These are phyloP conservation scores for Candida tropicalis DNA, from an alignment of 1,139 yeast genomes.

Conservation along the genomic window DNA sequence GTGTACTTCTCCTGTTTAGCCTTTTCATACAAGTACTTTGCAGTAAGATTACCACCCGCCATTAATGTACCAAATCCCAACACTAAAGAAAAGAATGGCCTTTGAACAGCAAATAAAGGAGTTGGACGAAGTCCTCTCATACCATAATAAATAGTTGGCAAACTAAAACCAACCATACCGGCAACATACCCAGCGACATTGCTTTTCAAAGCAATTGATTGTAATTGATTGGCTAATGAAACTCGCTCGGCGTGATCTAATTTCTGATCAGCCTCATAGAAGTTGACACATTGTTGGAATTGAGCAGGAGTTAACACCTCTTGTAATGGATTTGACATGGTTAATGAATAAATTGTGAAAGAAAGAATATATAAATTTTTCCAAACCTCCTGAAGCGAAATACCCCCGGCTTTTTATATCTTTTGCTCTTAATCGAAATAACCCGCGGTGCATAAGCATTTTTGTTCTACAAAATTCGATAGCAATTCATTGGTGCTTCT, in stretches of 20 bases:
- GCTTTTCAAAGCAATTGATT: slow-evolving; percentile 27
- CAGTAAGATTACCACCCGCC: slow-evolving; percentile 27
- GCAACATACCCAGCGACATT: slow-evolving; percentile 29
- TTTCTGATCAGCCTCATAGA: slow-evolving; percentile 46
- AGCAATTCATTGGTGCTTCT: no score
- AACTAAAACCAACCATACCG: slow-evolving; percentile 27
- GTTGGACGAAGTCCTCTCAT: slow-evolving; percentile 10
- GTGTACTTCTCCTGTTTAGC: slow-evolving; percentile 7
- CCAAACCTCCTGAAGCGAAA: no score
- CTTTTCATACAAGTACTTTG: slow-evolving; percentile 28
- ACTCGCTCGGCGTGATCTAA: slow-evolving; percentile 34
- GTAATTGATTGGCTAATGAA: slow-evolving; percentile 34
- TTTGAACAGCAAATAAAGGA: slow-evolving; percentile 22
- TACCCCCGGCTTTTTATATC: no score
- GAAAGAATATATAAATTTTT: no score
- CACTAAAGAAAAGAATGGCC: slow-evolving; percentile 38
- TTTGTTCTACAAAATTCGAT: no score
- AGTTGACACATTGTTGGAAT: slow-evolving; percentile 35
- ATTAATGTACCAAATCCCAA: slow-evolving; percentile 31
- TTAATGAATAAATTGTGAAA: no score
- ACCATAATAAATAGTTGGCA: slow-evolving; percentile 28
- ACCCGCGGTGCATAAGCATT: no score
- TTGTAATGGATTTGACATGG: slow-evolving; percentile 13
- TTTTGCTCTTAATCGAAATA: no score
- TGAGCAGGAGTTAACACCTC: slow-evolving; percentile 31